Percentiles rank a stretch among this genome's conserved stretches.
These are phyloP conservation scores for Onygenales sp. DNA, from an alignment of 2,329 filamentous ascomycete species.

Conservation along the genomic window DNA sequence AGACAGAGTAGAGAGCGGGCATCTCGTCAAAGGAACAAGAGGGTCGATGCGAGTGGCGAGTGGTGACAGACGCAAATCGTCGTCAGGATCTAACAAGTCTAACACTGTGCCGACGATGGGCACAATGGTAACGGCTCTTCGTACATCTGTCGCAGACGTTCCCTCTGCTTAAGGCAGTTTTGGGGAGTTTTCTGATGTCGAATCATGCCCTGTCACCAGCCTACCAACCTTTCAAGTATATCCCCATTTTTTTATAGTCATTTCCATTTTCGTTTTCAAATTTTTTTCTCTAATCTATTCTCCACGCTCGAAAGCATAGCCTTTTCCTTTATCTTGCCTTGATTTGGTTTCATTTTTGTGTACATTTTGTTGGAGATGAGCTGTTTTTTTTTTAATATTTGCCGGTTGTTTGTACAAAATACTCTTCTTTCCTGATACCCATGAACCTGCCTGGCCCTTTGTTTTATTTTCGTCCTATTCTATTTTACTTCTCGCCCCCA, in stretches of 20 bases:
- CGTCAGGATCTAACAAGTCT: slow-evolving; percentile 15
- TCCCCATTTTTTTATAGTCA: not conserved
- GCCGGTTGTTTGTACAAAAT: slow-evolving; percentile 17
- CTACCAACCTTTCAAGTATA: not conserved
- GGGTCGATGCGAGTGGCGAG: slow-evolving; percentile 56
- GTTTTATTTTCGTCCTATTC: slow-evolving; percentile 6
- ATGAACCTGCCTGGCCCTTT: slow-evolving; percentile 24
- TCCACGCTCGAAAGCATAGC: not conserved
- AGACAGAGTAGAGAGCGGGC: slow-evolving; percentile 68
- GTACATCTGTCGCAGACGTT: slow-evolving; percentile 12
- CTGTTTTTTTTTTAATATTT: not conserved
- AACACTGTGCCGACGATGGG: slow-evolving; percentile 18
- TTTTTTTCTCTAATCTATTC: not conserved
- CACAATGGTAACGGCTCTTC: slow-evolving; percentile 16
- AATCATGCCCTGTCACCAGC: slow-evolving; percentile 6
- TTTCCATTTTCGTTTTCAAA: not conserved
- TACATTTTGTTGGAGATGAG: not conserved
- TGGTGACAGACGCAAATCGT: slow-evolving; percentile 26
- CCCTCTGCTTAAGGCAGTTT: slow-evolving; percentile 5
- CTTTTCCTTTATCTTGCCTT: not conserved
- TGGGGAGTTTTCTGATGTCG: slow-evolving; percentile 15
- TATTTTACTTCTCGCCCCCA: too few species aligned
- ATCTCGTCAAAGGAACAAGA: slow-evolving; percentile 56
- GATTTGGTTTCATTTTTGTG: not conserved
- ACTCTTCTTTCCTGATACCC: slow-evolving; percentile 28